Evolutionary conservation across 139 green algal genomes (phyloP).

Genomic region (Spirogloea muscicola): DNA sequence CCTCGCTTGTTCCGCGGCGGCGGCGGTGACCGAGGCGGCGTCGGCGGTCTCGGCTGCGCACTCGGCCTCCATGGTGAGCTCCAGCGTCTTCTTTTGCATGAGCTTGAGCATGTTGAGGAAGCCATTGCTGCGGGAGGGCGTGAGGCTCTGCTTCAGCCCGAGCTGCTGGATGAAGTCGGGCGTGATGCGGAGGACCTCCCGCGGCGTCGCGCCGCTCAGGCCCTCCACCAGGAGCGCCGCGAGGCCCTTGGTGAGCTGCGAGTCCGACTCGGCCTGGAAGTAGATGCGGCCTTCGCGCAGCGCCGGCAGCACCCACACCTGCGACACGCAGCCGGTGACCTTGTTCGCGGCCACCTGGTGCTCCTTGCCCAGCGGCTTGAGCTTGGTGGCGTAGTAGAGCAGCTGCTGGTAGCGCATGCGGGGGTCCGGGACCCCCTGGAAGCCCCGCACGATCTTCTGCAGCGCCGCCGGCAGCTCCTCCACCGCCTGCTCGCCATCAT

Average conservation of each 20-base stretch:
- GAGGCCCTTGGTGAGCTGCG: slow-evolving; percentile 85
- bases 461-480: slow-evolving; percentile 35
- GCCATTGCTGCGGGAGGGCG: slow-evolving; percentile 94
- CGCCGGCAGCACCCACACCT: slow-evolving; percentile 86
- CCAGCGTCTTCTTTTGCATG: slow-evolving; percentile 79
- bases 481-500: too few relatives aligned
- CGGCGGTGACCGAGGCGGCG: too few relatives aligned
- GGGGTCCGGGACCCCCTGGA: slow-evolving; percentile 55
- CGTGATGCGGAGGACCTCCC: slow-evolving; percentile 13
- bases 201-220: slow-evolving; percentile 10
- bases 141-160: slow-evolving; percentile 91
- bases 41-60: too few relatives aligned
- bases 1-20: too few relatives aligned
- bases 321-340: slow-evolving; percentile 83
- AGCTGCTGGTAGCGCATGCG: slow-evolving; percentile 92
- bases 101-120: slow-evolving; percentile 70
- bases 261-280: slow-evolving; percentile 93
- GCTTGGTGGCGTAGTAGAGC: slow-evolving; percentile 90
- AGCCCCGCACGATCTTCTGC: slow-evolving; percentile 41
- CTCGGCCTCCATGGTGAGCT: slow-evolving; percentile 52
- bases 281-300: slow-evolving; percentile 78
- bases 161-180: slow-evolving; percentile 82
- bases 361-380: slow-evolving; percentile 52
- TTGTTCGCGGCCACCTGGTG: slow-evolving; percentile 71
- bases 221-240: slow-evolving; percentile 53